Conservation (phyloP, 2,329 filamentous ascomycete genomes). For the Chalaropsis ovoidea region DNA sequence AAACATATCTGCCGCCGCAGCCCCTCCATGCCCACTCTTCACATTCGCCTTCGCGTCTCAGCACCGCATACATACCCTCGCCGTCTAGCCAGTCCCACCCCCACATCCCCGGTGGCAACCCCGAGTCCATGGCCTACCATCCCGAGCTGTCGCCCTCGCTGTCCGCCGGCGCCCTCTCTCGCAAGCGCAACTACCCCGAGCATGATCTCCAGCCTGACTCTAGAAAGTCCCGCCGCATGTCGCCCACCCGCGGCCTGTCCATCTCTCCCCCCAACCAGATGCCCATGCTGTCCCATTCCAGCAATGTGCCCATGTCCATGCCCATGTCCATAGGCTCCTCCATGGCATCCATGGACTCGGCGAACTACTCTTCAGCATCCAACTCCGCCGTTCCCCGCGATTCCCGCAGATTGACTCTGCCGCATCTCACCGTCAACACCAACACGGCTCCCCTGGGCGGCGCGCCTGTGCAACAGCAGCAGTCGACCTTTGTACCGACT, state of each 20-base stretch:
- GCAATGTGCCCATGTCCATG: background rate
- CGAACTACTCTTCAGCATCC: background rate
- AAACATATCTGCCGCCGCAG: background rate
- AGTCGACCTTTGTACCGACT: background rate
- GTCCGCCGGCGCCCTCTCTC: constrained; percentile 21
- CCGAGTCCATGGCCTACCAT: constrained; percentile 9
- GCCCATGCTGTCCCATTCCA: background rate
- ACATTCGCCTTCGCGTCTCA: constrained; percentile 21
- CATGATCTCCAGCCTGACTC: constrained; percentile 21
- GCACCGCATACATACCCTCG: constrained; percentile 17
- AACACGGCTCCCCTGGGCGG: background rate
- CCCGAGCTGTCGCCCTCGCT: constrained; percentile 21
- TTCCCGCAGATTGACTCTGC: constrained; percentile 15
- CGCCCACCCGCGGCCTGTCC: background rate
- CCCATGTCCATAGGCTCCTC: background rate
- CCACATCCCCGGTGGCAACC: background rate
- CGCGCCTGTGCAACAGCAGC: constrained; percentile 1
- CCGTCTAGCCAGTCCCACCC: background rate
- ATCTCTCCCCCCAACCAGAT: background rate
- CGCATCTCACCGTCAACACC: constrained; percentile 21
- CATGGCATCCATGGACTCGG: background rate
- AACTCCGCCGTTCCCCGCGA: background rate
- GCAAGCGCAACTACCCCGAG: constrained; percentile 27
- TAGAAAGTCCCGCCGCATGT: constrained; percentile 18
- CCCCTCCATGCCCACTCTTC: constrained; percentile 17